Evolutionary conservation across 2,329 filamentous ascomycete genomes (phyloP).

Genomic region (Neodidymelliopsis sp.): DNA sequence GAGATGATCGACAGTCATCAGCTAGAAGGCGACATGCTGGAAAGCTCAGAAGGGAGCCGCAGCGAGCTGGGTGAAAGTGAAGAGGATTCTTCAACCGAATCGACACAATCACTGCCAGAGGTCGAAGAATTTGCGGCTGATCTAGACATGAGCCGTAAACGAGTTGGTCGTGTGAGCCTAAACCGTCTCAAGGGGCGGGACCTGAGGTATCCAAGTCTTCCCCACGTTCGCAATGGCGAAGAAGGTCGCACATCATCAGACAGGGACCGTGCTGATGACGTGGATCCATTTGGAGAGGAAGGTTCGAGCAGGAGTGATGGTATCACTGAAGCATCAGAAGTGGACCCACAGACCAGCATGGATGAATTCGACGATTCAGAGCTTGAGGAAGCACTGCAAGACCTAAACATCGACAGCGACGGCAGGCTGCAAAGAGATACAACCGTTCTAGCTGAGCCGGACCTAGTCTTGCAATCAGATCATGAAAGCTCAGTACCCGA

Average conservation of each 20-base stretch:
- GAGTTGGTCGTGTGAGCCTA: slow-evolving; percentile 34
- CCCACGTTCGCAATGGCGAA: background rate
- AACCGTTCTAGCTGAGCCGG: too few relatives aligned
- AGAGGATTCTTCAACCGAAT: background rate
- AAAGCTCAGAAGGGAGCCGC: slow-evolving; percentile 6
- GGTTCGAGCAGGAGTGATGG: background rate
- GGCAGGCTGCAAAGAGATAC: background rate
- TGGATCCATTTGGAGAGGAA: background rate
- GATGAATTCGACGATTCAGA: slow-evolving; percentile 36
- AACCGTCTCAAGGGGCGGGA: slow-evolving; percentile 23
- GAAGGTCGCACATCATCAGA: background rate
- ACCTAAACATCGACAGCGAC: slow-evolving; percentile 22
- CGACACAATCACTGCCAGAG: background rate
- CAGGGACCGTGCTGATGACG: slow-evolving; percentile 1
- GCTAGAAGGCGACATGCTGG: slow-evolving; percentile 23
- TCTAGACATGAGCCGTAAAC: slow-evolving; percentile 2
- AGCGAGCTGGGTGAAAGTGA: slow-evolving; percentile 15
- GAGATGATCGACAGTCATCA: slow-evolving; percentile 35
- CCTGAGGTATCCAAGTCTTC: slow-evolving; percentile 28
- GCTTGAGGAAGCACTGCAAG: slow-evolving; percentile 32
- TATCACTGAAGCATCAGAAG: background rate
- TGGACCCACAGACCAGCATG: slow-evolving; percentile 1
- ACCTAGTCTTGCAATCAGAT: too few relatives aligned
- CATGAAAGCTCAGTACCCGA: too few relatives aligned
- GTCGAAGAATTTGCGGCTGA: background rate